Evolutionary conservation across 1,139 yeast species (phyloP).

Genomic region (Pichia sp.): DNA sequence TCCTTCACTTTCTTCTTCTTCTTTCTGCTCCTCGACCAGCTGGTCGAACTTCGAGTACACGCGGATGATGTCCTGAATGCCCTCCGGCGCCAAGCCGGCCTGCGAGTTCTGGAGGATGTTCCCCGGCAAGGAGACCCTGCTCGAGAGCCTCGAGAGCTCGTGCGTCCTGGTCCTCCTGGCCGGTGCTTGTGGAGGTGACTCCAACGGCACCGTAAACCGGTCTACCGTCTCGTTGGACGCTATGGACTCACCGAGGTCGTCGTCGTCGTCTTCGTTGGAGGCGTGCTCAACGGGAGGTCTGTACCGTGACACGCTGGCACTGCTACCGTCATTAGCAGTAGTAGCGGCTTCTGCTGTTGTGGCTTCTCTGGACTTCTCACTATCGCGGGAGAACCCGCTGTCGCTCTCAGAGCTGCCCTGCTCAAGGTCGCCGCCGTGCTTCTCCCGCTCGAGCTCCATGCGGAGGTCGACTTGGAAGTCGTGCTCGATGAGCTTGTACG

Average conservation of each 20-base stretch:
- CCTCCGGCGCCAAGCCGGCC: slow-evolving; percentile 44
- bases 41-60: slow-evolving; percentile 41
- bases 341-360: neutral
- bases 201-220: neutral
- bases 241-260: neutral
- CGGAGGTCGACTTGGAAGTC: slow-evolving; percentile 50
- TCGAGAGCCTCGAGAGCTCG: slow-evolving; percentile 6
- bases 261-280: neutral
- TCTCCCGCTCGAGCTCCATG: slow-evolving; percentile 4
- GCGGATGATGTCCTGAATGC: slow-evolving; percentile 51
- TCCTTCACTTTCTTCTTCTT: too few relatives aligned
- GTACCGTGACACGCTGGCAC: neutral
- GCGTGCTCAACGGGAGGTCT: neutral
- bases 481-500: slow-evolving; percentile 62
- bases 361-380: neutral
- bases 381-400: neutral
- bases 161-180: neutral
- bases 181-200: neutral
- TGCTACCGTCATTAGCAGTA: neutral
- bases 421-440: neutral
- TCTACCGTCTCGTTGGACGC: neutral
- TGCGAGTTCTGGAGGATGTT: slow-evolving; percentile 29
- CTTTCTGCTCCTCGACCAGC: slow-evolving; percentile 1
- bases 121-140: slow-evolving; percentile 14
- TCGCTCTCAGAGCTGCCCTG: neutral